phyloP scores from a whole-genome alignment of 2,329 filamentous ascomycete genomes.

The Alternaria arbusti region DNA sequence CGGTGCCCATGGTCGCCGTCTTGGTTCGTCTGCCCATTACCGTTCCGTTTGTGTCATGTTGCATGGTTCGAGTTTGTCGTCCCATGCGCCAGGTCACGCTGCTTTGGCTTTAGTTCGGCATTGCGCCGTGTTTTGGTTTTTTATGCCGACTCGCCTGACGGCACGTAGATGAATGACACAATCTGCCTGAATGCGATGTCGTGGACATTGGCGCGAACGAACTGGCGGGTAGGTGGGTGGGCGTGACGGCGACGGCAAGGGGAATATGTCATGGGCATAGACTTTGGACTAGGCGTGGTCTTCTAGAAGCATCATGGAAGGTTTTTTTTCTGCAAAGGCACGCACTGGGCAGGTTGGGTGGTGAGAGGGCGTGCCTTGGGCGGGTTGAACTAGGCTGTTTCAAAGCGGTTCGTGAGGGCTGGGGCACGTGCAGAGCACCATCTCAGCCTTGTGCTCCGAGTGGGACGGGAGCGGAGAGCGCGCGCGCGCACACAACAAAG shows the following conservation, averaged over 20 bases:
- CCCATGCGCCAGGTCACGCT: conserved; percentile 17
- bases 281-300: background rate
- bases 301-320: conserved; percentile 24
- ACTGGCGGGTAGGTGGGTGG: conserved; percentile 13
- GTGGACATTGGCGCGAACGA: conserved; percentile 11
- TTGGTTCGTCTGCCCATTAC: background rate
- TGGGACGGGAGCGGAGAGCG: conserved; percentile 4
- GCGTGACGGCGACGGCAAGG: background rate
- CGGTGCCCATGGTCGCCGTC: conserved; percentile 4
- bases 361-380: conserved; percentile 2
- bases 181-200: conserved; percentile 22
- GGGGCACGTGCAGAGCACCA: conserved; percentile 4
- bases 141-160: conserved; percentile 16
- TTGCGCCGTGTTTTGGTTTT: conserved; percentile 4
- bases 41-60: conserved; percentile 20
- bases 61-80: conserved; percentile 7
- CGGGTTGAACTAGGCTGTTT: conserved; percentile 19
- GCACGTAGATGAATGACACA: background rate
- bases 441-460: conserved; percentile 4
- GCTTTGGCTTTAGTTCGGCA: conserved; percentile 14
- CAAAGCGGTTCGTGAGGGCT: conserved; percentile 15
- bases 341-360: conserved; percentile 3
- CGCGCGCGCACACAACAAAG: background rate
- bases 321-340: background rate
- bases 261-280: conserved; percentile 6